These are phyloP conservation scores for Xerocomus spinulosus DNA, from an alignment of 768 basidiomycete species.

Conservation along the genomic window DNA sequence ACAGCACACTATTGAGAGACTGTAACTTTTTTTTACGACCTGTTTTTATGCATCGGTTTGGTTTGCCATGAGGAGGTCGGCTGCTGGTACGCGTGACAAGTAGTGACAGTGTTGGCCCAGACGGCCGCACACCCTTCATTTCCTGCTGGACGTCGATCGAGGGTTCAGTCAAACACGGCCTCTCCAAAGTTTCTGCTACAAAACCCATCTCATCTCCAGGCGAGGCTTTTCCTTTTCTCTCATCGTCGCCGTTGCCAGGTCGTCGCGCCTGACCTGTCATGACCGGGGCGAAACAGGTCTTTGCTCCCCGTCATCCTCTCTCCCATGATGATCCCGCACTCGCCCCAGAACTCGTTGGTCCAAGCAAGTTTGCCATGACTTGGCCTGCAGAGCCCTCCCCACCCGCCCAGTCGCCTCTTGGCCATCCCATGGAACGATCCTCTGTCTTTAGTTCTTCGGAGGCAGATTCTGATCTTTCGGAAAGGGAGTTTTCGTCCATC, in stretches of 20 bases:
- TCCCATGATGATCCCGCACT: conserved; percentile 40
- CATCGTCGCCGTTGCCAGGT: too few species aligned
- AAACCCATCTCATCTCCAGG: conserved; percentile 19
- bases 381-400: conserved; percentile 48
- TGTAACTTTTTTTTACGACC: conserved; percentile 12
- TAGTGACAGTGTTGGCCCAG: conserved; percentile 18
- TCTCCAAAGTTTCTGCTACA: conserved; percentile 12
- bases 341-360: conserved; percentile 41
- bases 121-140: conserved; percentile 18
- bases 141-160: conserved; percentile 25
- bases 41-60: conserved; percentile 25
- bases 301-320: conserved; percentile 50
- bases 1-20: conserved; percentile 20
- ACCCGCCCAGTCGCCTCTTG: conserved; percentile 34
- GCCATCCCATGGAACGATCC: conserved; percentile 35
- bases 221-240: conserved; percentile 18
- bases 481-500: conserved; percentile 35
- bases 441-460: conserved; percentile 46
- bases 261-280: conserved; percentile 14
- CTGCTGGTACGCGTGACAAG: conserved; percentile 23
- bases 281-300: conserved; percentile 32
- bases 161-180: conserved; percentile 18
- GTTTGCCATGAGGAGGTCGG: conserved; percentile 25
- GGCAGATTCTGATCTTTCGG: conserved; percentile 47
- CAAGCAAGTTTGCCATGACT: conserved; percentile 58